Percentiles rank a stretch among this genome's conserved stretches.
These are phyloP conservation scores for Panus rudis DNA, from an alignment of 768 basidiomycete species.

Conservation along the genomic window DNA sequence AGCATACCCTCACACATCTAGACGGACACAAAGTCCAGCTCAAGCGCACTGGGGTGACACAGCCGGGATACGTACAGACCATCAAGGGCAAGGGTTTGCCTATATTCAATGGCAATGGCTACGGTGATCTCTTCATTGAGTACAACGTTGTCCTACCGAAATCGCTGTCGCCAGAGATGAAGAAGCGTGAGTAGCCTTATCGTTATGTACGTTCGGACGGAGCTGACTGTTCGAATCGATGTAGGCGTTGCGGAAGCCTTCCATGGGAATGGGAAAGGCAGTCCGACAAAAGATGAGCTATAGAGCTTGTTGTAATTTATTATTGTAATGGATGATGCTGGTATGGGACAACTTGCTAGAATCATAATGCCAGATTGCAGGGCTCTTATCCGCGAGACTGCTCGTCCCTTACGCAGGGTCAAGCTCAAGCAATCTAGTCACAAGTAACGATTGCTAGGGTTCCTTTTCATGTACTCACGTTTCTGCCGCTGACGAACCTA, in stretches of 20 bases:
- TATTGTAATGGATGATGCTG: too few relatives aligned
- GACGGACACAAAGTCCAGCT: slow-evolving; percentile 78
- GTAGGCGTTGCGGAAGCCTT: slow-evolving; percentile 53
- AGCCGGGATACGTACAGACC: slow-evolving; percentile 86
- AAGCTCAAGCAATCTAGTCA: too few relatives aligned
- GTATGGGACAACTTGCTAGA: too few relatives aligned
- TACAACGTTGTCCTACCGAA: slow-evolving; percentile 88
- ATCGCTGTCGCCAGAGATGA: slow-evolving; percentile 57
- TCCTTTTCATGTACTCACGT: too few relatives aligned
- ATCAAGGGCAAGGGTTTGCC: slow-evolving; percentile 91
- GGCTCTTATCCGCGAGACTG: too few relatives aligned
- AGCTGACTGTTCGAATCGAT: not conserved
- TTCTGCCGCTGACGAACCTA: too few relatives aligned
- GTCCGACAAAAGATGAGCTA: slow-evolving; percentile 32
- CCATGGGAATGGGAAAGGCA: slow-evolving; percentile 30
- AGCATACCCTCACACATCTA: slow-evolving; percentile 84
- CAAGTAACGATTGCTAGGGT: too few relatives aligned
- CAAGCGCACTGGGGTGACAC: slow-evolving; percentile 74
- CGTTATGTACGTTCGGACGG: not conserved
- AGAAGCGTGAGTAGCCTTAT: slow-evolving; percentile 60
- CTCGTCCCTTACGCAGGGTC: too few relatives aligned
- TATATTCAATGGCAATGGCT: slow-evolving; percentile 41
- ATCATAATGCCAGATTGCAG: too few relatives aligned
- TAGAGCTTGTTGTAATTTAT: slow-evolving; percentile 16
- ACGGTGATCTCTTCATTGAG: slow-evolving; percentile 87